These are phyloP conservation scores for Pichia inconspicua DNA, from an alignment of 1,139 yeast species.

Conservation along the genomic window DNA sequence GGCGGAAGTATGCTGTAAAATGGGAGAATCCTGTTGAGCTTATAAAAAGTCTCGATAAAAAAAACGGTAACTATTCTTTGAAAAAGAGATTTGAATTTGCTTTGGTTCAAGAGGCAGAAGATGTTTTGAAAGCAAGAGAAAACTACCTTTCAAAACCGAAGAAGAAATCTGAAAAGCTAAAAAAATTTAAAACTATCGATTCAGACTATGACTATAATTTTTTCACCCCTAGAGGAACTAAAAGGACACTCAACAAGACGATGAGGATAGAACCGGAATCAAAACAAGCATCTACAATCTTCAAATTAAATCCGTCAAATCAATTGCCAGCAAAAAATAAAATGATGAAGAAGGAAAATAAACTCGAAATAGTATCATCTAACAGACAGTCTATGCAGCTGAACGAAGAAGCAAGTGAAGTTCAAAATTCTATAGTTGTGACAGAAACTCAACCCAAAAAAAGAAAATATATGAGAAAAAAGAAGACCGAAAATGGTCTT, in stretches of 20 bases:
- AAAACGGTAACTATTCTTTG: slow-evolving; percentile 42
- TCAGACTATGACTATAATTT: slow-evolving; percentile 8
- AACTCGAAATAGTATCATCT: neutral
- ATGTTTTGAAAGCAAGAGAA: slow-evolving; percentile 47
- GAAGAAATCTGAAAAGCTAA: slow-evolving; percentile 4
- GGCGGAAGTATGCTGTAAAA: slow-evolving; percentile 85
- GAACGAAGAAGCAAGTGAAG: neutral
- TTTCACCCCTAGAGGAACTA: neutral
- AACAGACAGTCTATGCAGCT: neutral
- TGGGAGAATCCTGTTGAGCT: slow-evolving; percentile 83
- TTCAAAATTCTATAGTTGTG: neutral
- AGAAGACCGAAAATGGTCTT: slow-evolving; percentile 5
- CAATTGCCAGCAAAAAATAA: neutral
- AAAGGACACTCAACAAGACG: neutral
- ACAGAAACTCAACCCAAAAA: slow-evolving; percentile 4
- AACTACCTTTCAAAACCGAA: slow-evolving; percentile 19
- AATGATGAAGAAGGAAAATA: neutral
- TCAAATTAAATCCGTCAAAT: neutral
- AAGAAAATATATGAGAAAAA: slow-evolving; percentile 7
- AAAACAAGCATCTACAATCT: neutral
- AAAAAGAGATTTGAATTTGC: slow-evolving; percentile 65
- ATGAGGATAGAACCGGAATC: neutral
- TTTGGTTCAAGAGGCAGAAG: slow-evolving; percentile 55
- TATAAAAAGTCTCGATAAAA: slow-evolving; percentile 40
- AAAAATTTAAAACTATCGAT: slow-evolving; percentile 13